A percentile compares a stretch with the other conserved stretches of the same genome.
phyloP scores from a whole-genome alignment of 805 yeast genomes.

The Phaffomyces antillensis region DNA sequence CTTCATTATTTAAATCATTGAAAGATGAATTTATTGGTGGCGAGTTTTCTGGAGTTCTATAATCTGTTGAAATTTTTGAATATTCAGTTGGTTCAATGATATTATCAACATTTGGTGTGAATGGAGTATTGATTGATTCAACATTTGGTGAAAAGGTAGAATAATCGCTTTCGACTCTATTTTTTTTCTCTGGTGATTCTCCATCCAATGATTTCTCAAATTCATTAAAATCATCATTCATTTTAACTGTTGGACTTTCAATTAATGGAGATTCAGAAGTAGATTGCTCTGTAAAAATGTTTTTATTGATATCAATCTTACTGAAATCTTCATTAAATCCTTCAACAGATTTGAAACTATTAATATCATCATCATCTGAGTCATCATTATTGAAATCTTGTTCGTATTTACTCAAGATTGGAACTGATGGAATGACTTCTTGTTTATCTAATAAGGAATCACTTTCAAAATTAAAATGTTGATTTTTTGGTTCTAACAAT shows the following conservation, averaged over 20 bases:
- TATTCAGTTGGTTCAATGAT: neutral
- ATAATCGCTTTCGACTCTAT: no score
- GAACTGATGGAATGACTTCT: neutral
- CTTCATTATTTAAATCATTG: neutral
- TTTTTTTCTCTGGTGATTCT: no score
- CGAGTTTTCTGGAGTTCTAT: no score
- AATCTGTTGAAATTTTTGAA: neutral
- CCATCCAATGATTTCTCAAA: no score
- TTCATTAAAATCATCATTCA: neutral
- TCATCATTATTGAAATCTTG: neutral
- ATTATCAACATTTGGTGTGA: slow-evolving; percentile 1
- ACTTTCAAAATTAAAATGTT: slow-evolving; percentile 8
- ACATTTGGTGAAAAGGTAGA: neutral
- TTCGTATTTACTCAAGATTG: neutral
- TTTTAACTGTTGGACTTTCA: neutral
- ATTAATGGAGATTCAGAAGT: neutral
- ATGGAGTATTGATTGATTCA: neutral
- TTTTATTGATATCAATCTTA: neutral
- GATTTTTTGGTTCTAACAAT: slow-evolving; percentile 8
- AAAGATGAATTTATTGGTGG: no score
- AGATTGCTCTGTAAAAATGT: neutral
- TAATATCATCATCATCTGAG: slow-evolving; percentile 2
- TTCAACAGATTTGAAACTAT: neutral
- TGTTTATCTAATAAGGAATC: neutral
- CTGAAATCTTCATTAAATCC: neutral